A percentile compares a stretch with the other conserved stretches of the same genome.
Evolutionary conservation across 2,329 filamentous ascomycete species (phyloP).

Genomic region (Cyphellophora europaea): DNA sequence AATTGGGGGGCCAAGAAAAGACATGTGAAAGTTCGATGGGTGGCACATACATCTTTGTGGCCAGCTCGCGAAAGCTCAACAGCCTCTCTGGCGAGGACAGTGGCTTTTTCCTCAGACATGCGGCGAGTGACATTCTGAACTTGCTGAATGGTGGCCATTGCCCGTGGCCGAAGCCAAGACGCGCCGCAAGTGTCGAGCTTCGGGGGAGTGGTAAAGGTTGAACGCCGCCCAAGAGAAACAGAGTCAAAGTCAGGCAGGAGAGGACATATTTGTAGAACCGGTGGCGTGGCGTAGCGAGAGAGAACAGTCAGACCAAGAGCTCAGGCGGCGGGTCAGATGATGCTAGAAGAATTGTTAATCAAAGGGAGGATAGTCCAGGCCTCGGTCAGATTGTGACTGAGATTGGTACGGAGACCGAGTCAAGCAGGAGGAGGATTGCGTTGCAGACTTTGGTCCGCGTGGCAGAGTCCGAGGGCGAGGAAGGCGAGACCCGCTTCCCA

Average conservation of each 20-base stretch:
- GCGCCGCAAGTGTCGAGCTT: neutral
- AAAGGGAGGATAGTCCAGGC: too few relatives aligned
- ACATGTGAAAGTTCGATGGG: constrained; percentile 7
- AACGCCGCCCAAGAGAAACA: neutral
- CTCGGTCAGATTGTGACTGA: too few relatives aligned
- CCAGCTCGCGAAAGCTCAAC: constrained; percentile 36
- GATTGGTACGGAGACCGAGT: too few relatives aligned
- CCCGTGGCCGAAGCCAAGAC: neutral
- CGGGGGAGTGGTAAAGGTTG: neutral
- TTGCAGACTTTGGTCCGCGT: too few relatives aligned
- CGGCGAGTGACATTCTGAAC: constrained; percentile 16
- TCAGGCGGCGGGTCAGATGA: constrained; percentile 2
- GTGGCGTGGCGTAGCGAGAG: neutral
- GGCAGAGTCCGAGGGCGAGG: too few relatives aligned
- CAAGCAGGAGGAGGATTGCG: too few relatives aligned
- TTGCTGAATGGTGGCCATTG: constrained; percentile 14
- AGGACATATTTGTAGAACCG: neutral
- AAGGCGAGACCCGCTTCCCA: too few relatives aligned
- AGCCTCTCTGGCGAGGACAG: constrained; percentile 36
- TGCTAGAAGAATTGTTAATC: constrained; percentile 1
- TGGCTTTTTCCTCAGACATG: constrained; percentile 35
- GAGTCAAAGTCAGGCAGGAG: neutral
- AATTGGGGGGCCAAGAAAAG: too few relatives aligned
- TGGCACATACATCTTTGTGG: constrained; percentile 33
- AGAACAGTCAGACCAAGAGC: neutral